A percentile compares a stretch with the other conserved stretches of the same genome.
These are phyloP conservation scores for Thraustochytrium striatum DNA, from an alignment of 352 stramenopile species.

Conservation along the genomic window DNA sequence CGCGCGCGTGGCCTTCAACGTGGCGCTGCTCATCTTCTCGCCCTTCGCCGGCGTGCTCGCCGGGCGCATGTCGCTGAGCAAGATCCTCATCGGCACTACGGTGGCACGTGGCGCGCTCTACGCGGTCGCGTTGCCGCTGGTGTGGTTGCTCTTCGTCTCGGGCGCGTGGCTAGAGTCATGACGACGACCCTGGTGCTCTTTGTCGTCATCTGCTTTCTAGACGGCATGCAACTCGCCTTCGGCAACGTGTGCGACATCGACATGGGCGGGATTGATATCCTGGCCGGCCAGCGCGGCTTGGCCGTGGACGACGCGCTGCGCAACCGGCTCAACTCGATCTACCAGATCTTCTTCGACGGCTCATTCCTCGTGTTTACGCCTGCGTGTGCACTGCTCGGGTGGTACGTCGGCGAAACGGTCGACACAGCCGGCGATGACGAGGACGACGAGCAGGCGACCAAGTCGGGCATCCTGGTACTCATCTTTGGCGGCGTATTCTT, in stretches of 20 bases:
- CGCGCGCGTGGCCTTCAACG: constrained; percentile 9
- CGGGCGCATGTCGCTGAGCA: not conserved
- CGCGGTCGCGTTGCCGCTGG: constrained; percentile 11
- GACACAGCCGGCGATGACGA: not conserved
- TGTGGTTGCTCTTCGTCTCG: constrained; percentile 25
- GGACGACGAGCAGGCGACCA: constrained; percentile 25
- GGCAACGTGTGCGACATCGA: constrained; percentile 37
- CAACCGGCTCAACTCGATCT: constrained; percentile 42
- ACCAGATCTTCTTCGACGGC: constrained; percentile 29
- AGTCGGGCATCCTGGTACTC: constrained; percentile 33
- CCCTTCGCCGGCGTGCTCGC: constrained; percentile 31
- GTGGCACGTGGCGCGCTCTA: not conserved
- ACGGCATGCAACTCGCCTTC: constrained; percentile 11
- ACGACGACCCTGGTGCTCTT: not conserved
- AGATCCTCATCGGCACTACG: constrained; percentile 22
- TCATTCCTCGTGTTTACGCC: constrained; percentile 39
- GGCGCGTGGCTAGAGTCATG: not conserved
- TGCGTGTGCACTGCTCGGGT: not conserved
- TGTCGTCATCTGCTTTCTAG: constrained; percentile 16
- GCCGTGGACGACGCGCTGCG: constrained; percentile 21
- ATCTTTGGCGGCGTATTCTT: constrained; percentile 33
- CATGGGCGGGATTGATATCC: constrained; percentile 37
- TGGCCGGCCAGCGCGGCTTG: not conserved
- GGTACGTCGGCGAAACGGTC: constrained; percentile 17
- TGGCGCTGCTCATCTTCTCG: constrained; percentile 14